phyloP scores from a whole-genome alignment of 2,329 filamentous ascomycete genomes.

The Talaromyces islandicus region DNA sequence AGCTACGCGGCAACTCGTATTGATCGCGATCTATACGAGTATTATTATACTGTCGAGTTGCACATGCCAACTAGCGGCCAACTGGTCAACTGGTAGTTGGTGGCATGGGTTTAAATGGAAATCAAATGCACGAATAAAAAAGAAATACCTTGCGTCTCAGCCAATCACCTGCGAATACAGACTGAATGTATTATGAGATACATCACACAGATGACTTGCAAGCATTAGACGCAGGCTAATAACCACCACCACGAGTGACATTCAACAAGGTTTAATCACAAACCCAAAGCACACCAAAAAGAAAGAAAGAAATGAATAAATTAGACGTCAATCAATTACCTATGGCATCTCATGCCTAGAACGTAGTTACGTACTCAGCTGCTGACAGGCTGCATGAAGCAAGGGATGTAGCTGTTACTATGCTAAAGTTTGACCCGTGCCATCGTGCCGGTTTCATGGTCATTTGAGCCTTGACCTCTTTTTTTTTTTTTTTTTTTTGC shows the following conservation, averaged over 20 bases:
- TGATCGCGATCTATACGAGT: too few relatives aligned
- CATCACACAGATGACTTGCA: neutral
- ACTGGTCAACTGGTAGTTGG: too few relatives aligned
- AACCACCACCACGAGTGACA: neutral
- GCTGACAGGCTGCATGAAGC: neutral
- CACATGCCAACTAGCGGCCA: neutral
- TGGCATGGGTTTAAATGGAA: too few relatives aligned
- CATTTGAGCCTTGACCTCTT: neutral
- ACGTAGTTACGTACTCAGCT: neutral
- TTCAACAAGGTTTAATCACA: neutral
- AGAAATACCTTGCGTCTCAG: neutral
- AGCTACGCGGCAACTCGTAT: neutral
- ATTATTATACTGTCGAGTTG: too few relatives aligned
- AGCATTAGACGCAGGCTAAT: neutral
- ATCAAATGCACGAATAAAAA: neutral
- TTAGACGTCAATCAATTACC: neutral
- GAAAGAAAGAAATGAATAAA: too few relatives aligned
- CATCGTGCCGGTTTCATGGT: neutral
- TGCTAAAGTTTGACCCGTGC: neutral
- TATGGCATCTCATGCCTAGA: neutral
- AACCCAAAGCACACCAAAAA: neutral
- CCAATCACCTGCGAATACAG: neutral
- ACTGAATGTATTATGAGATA: neutral
- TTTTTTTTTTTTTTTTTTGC: neutral
- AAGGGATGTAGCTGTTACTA: neutral